Evolutionary conservation across 164 flowering plant genomes (phyloP).

Genomic region (Nymphaea colorata): DNA sequence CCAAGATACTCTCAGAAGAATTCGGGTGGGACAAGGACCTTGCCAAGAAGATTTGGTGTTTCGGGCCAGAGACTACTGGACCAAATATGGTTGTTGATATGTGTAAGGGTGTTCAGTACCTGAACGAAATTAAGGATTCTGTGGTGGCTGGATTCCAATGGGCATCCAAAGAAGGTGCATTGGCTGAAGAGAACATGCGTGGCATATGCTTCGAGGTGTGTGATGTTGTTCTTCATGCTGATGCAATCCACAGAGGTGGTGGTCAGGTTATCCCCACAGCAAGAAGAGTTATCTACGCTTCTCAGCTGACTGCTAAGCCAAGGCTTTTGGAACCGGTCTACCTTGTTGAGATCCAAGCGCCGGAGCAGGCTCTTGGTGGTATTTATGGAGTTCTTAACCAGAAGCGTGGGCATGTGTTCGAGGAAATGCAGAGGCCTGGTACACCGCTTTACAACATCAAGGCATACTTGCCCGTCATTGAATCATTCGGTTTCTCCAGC

Average conservation of each 20-base stretch:
- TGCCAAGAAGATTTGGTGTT: slow-evolving; percentile 27
- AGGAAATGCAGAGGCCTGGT: slow-evolving; percentile 55
- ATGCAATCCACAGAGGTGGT: slow-evolving; percentile 28
- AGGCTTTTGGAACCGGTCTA: slow-evolving; percentile 23
- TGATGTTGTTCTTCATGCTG: slow-evolving; percentile 28
- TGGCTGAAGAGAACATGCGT: slow-evolving; percentile 29
- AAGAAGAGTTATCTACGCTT: slow-evolving; percentile 21
- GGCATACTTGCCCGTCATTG: slow-evolving; percentile 45
- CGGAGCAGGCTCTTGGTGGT: slow-evolving; percentile 48
- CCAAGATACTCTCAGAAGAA: slow-evolving; percentile 21
- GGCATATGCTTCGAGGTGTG: slow-evolving; percentile 29
- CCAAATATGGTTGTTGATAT: slow-evolving; percentile 27
- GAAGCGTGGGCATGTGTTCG: slow-evolving; percentile 52
- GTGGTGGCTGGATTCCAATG: slow-evolving; percentile 24
- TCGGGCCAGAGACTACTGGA: slow-evolving; percentile 27
- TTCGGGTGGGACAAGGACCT: slow-evolving; percentile 27
- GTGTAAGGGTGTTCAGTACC: slow-evolving; percentile 28
- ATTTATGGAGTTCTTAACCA: slow-evolving; percentile 43
- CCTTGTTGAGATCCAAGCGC: slow-evolving; percentile 25
- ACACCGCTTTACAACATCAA: slow-evolving; percentile 51
- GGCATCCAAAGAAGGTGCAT: slow-evolving; percentile 28
- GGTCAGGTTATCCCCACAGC: slow-evolving; percentile 23
- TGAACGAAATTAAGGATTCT: slow-evolving; percentile 25
- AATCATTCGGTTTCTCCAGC: slow-evolving; percentile 41
- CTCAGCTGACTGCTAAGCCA: slow-evolving; percentile 23